These are phyloP conservation scores for Mycoemilia scoparia DNA, from an alignment of 192 early-diverging fungal genomes.

Conservation along the genomic window DNA sequence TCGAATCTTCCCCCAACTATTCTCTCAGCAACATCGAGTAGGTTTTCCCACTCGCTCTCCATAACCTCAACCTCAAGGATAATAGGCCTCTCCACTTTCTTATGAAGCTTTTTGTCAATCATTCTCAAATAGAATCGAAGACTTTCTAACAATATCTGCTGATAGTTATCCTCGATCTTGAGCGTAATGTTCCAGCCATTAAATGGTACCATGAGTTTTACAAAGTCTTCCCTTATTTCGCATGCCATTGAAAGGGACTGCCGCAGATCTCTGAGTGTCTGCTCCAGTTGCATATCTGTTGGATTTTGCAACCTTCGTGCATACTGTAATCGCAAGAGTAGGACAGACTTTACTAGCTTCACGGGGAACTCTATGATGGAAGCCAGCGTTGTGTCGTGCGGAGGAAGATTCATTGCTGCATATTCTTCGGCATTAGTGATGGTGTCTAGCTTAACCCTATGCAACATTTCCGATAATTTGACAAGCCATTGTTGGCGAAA, in stretches of 20 bases:
- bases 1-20: slow-evolving; percentile 59
- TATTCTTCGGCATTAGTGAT: slow-evolving; percentile 43
- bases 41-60: slow-evolving; percentile 68
- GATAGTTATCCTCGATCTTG: slow-evolving; percentile 46
- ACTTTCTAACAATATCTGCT: slow-evolving; percentile 46
- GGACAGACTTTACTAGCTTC: slow-evolving; percentile 62
- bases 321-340: slow-evolving; percentile 57
- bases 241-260: slow-evolving; percentile 50
- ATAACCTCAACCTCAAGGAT: slow-evolving; percentile 61
- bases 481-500: slow-evolving; percentile 52
- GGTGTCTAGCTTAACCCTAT: slow-evolving; percentile 47
- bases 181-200: slow-evolving; percentile 51
- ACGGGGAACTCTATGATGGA: slow-evolving; percentile 58
- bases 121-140: slow-evolving; percentile 62
- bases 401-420: slow-evolving; percentile 52
- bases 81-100: slow-evolving; percentile 32
- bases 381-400: slow-evolving; percentile 42
- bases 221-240: slow-evolving; percentile 50
- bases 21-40: slow-evolving; percentile 43
- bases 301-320: slow-evolving; percentile 21
- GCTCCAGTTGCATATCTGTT: slow-evolving; percentile 37
- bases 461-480: slow-evolving; percentile 38
- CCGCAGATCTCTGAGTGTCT: slow-evolving; percentile 63
- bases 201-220: slow-evolving; percentile 35
- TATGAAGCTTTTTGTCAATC: slow-evolving; percentile 48